phyloP scores from a whole-genome alignment of 306 rosid species.

The Astragalus membranaceus region DNA sequence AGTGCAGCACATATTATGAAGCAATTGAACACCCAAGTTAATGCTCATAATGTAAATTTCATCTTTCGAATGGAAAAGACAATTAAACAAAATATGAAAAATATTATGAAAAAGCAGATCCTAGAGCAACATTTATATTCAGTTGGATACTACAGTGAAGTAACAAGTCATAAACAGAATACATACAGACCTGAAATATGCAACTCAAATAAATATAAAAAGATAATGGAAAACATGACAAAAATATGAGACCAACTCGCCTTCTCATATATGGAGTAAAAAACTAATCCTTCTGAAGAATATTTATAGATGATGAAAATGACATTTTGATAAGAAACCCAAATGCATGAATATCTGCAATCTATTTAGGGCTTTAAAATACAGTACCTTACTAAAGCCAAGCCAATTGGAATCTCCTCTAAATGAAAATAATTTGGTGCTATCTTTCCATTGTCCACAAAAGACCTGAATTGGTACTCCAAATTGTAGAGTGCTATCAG shows the following conservation, averaged over 20 bases:
- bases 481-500: conserved; percentile 10
- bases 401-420: conserved; percentile 99
- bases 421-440: conserved; percentile 50
- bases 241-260: not conserved
- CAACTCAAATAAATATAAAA: not conserved
- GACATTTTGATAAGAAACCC: not conserved
- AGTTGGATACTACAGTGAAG: not conserved
- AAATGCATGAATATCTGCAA: not conserved
- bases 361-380: not conserved
- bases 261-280: not conserved
- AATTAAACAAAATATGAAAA: not conserved
- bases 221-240: not conserved
- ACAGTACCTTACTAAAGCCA: conserved; percentile 81
- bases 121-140: not conserved
- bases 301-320: not conserved
- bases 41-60: not conserved
- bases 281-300: not conserved
- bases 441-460: conserved; percentile 77
- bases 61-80: not conserved
- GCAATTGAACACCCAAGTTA: not conserved
- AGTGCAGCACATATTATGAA: not conserved
- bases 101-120: not conserved
- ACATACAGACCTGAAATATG: not conserved
- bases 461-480: conserved; percentile 46
- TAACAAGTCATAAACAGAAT: not conserved